Evolutionary conservation across 164 flowering plant species (phyloP), one percentile per base, ranked within the genome.

Genomic region (Stephania cephalantha): DNA sequence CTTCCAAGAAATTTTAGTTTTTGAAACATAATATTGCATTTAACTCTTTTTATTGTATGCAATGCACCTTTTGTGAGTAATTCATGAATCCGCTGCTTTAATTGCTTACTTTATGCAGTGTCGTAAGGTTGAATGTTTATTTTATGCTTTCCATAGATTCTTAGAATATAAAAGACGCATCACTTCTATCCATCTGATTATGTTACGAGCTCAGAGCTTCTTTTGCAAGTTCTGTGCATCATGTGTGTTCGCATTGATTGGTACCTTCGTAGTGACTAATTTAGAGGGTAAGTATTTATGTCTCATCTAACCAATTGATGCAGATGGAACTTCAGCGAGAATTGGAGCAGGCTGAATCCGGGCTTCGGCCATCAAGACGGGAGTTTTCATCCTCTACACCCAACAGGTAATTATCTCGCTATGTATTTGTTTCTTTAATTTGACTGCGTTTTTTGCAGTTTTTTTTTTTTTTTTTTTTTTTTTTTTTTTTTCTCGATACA

Each of bases 281-380:
- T 50, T 12, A 71, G 35, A 71, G 66, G 7, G n/a, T 48, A 22
- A 20, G n/a, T 48, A 22, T 13, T 22, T 30, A 45, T 55, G 30
- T 45, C 73, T 73, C 67, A 73, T 68, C 45, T 71, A 71, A 65
- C 17, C 18, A 42, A 25, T 78, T 65, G 55, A 44, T 87, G 89
- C 68, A 94, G 98, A 91, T 92, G 84, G 98, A 94, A 75, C 89
- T 94, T 75, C 95, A 92, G 80, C 87, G 88, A 68, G 97, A 94
- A 76, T 81, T 92, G 64, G 97, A 94, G 82, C 97, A 91, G 71
- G 85, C 86, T 15, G 98, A 92, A 77, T 88, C 93, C 75, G 97
- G 98, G 78, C n/a, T 84, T 52, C 84, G 91, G 77, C 71, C 92
- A 55, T 85, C 96, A 66, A 78, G 93, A 12, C 87, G 98, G 68